Conservation (phyloP, 257 asterid species). For the Striga asiatica region DNA sequence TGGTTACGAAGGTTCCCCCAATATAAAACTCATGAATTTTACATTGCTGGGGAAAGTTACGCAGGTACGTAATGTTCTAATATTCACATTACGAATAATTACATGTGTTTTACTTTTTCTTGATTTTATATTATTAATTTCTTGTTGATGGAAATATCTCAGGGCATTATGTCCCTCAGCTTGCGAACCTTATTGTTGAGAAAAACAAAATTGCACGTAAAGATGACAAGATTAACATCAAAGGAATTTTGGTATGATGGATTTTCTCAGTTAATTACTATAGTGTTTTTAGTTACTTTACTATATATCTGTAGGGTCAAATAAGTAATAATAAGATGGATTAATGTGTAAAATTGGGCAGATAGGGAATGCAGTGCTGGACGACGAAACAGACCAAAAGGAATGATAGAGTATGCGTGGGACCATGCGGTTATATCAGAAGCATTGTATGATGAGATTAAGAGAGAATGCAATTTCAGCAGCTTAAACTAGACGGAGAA, state of each 20-base stretch:
- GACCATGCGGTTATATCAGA: constrained; percentile 88
- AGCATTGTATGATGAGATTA: constrained; percentile 31
- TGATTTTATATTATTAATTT: too few species aligned
- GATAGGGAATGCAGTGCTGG: constrained; percentile 82
- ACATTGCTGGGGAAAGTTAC: constrained; percentile 85
- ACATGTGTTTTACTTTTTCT: too few species aligned
- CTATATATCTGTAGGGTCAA: too few species aligned
- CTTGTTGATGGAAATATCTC: not conserved
- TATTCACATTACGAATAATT: too few species aligned
- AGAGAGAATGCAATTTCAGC: constrained; percentile 49
- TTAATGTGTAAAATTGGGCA: constrained; percentile 16
- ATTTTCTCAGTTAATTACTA: too few species aligned
- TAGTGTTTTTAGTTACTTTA: too few species aligned
- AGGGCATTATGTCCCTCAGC: constrained; percentile 90
- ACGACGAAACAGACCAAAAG: constrained; percentile 67
- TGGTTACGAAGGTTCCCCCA: constrained; percentile 87
- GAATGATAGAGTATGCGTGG: constrained; percentile 88
- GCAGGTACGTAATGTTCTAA: too few species aligned
- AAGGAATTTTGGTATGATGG: constrained; percentile 55
- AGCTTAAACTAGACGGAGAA: not conserved
- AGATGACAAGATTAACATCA: constrained; percentile 37
- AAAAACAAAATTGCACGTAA: constrained; percentile 26
- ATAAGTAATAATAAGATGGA: too few species aligned
- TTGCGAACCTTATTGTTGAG: constrained; percentile 50
- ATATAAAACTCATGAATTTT: constrained; percentile 59